Conservation (phyloP, 441 rosid species). For the Aquilaria agallochum region DNA sequence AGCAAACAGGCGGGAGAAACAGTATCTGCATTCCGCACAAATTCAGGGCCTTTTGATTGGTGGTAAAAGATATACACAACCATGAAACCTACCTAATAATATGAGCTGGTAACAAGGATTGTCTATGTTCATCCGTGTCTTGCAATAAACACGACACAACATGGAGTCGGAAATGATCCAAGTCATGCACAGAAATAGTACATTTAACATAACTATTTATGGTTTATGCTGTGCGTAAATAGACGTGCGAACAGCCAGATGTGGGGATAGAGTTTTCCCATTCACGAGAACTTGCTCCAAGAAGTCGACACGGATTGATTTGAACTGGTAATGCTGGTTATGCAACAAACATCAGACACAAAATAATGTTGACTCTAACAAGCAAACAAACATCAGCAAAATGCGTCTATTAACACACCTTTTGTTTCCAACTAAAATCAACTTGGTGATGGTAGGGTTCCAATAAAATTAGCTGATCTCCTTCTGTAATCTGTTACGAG, state of each 20-base stretch:
- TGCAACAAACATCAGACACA: neutral
- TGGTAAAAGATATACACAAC: too few relatives aligned
- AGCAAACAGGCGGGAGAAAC: too few relatives aligned
- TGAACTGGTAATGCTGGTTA: conserved; percentile 47
- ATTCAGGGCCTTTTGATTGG: too few relatives aligned
- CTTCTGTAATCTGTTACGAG: conserved; percentile 60
- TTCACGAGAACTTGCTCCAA: conserved; percentile 56
- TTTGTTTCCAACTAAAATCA: conserved; percentile 57
- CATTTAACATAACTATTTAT: conserved; percentile 18
- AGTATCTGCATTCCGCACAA: too few relatives aligned
- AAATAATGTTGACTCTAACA: neutral
- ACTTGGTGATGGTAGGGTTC: conserved; percentile 39
- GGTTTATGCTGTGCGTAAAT: conserved; percentile 68
- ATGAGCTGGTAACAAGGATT: too few relatives aligned
- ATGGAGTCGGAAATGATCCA: conserved; percentile 4
- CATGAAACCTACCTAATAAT: too few relatives aligned
- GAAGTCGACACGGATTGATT: conserved; percentile 67
- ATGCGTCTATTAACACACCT: conserved; percentile 28
- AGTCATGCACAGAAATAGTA: conserved; percentile 11
- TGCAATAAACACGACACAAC: conserved; percentile 15
- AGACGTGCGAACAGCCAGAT: conserved; percentile 35
- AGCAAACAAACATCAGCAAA: neutral
- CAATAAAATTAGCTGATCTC: conserved; percentile 47
- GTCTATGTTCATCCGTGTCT: too few relatives aligned
- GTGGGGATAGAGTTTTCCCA: conserved; percentile 42